phyloP scores from a whole-genome alignment of 805 yeast genomes.

The Metschnikowia shivogae region DNA sequence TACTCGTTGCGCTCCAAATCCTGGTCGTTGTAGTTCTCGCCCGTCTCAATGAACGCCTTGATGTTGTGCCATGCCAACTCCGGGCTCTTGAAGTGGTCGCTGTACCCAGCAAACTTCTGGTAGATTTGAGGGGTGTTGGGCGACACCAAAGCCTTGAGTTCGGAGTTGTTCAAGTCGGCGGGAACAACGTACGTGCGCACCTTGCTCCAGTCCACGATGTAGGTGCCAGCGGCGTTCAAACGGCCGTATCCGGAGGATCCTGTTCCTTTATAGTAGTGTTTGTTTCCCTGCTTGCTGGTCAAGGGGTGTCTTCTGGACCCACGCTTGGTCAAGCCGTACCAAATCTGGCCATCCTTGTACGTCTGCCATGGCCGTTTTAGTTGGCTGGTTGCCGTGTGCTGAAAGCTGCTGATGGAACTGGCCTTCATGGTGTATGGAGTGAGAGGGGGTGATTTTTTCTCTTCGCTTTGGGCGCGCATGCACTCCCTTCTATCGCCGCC shows the following conservation, averaged over 20 bases:
- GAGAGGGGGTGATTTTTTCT: neutral
- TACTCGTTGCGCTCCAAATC: slow-evolving; percentile 34
- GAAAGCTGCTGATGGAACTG: slow-evolving; percentile 17
- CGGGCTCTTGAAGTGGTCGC: slow-evolving; percentile 69
- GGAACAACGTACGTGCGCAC: slow-evolving; percentile 93
- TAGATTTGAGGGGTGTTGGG: slow-evolving; percentile 65
- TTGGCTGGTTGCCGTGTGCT: slow-evolving; percentile 30
- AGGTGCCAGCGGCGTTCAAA: slow-evolving; percentile 69
- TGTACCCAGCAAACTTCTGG: slow-evolving; percentile 66
- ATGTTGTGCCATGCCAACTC: slow-evolving; percentile 67
- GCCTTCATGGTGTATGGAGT: slow-evolving; percentile 14
- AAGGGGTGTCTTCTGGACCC: slow-evolving; percentile 83
- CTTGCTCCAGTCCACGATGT: slow-evolving; percentile 73
- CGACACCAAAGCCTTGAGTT: slow-evolving; percentile 73
- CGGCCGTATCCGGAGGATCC: slow-evolving; percentile 90
- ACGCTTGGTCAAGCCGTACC: slow-evolving; percentile 71
- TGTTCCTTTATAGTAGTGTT: slow-evolving; percentile 93
- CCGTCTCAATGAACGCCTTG: slow-evolving; percentile 71
- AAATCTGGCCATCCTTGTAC: slow-evolving; percentile 74
- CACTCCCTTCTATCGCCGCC: neutral
- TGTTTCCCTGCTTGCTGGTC: slow-evolving; percentile 92
- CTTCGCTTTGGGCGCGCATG: slow-evolving; percentile 2
- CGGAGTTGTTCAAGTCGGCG: slow-evolving; percentile 29
- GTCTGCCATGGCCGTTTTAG: slow-evolving; percentile 89
- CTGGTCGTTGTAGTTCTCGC: slow-evolving; percentile 45